Conservation (phyloP, 768 basidiomycete genomes). For the Mrakia frigida region DNA sequence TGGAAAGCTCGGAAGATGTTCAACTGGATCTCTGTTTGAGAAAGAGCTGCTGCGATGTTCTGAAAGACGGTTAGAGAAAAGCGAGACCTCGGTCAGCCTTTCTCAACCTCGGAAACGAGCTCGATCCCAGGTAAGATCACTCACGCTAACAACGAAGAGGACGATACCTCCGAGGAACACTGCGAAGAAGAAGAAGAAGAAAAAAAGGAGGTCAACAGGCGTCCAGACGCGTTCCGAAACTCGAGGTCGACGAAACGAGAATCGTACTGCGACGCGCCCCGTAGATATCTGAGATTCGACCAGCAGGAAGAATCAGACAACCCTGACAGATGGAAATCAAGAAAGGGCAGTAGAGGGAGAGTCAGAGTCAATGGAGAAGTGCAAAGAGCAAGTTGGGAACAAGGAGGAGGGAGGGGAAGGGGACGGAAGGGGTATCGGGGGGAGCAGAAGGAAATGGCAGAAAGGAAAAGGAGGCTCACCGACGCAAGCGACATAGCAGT, state of each 20-base stretch:
- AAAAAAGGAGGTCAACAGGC: neutral
- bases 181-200: neutral
- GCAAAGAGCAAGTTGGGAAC: neutral
- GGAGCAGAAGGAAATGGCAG: neutral
- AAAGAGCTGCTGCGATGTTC: constrained; percentile 46
- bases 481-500: constrained; percentile 42
- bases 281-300: constrained; percentile 63
- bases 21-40: constrained; percentile 56
- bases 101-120: too few species aligned
- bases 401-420: neutral
- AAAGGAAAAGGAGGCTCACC: constrained; percentile 6
- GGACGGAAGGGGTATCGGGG: neutral
- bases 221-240: too few species aligned
- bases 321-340: constrained; percentile 49
- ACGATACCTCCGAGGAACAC: constrained; percentile 12
- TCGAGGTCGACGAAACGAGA: neutral
- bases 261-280: neutral
- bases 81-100: neutral
- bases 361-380: neutral
- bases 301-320: constrained; percentile 69
- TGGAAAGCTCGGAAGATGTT: constrained; percentile 70
- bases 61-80: neutral
- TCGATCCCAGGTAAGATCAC: too few species aligned
- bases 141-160: constrained; percentile 9
- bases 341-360: neutral